Evolutionary conservation across 2,329 filamentous ascomycete species (phyloP), one percentile per base, ranked within the genome.

Genomic region (Calcarisporium arbuscula): DNA sequence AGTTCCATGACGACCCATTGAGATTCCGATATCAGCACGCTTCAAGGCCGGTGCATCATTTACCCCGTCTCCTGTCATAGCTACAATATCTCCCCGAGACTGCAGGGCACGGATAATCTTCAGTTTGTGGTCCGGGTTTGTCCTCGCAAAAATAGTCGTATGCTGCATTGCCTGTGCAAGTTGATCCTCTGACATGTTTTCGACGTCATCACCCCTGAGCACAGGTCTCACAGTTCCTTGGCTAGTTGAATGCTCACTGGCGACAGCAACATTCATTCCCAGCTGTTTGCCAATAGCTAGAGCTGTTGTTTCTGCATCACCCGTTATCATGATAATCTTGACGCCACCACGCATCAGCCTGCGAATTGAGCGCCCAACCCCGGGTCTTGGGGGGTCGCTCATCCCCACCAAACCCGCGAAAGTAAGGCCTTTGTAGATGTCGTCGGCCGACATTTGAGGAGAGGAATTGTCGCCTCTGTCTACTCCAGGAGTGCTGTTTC

Each of bases 261-360:
- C 66, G 35, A 62, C 58, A 9, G 71, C 74, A 37, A 96, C 77
- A 3, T 81, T 79, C 86, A 98, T 98, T 26, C 92, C 92, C n/a
- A 98, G 72, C 53, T 95, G 90, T 59, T 77, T 86, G 19, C 86
- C 92, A 54, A 98, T 96, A 1, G 92, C 92, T 29, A 95, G 71
- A 3, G 92, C 92, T 4, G 92, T 98, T 2, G 87, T 87, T 57
- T 96, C 88, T 12, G 92, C 87, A 58, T 98, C 92, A 39, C 92
- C 92, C 8, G 92, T 98, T 47, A 98, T 96, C 92, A 98, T 98
- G 49, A 98, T 94, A 30, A 98, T 86, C 58, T 88, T 92, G 43
- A 98, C 92, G 25, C 90, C 90, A 35, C 92, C 92, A 31, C 87
- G 80, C 82, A 96, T 90, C 36, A 98, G 67, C 42, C 84, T 82